Evolutionary conservation across 495 filamentous ascomycete species (phyloP).

Genomic region (Hypoxylon cercidicola): DNA sequence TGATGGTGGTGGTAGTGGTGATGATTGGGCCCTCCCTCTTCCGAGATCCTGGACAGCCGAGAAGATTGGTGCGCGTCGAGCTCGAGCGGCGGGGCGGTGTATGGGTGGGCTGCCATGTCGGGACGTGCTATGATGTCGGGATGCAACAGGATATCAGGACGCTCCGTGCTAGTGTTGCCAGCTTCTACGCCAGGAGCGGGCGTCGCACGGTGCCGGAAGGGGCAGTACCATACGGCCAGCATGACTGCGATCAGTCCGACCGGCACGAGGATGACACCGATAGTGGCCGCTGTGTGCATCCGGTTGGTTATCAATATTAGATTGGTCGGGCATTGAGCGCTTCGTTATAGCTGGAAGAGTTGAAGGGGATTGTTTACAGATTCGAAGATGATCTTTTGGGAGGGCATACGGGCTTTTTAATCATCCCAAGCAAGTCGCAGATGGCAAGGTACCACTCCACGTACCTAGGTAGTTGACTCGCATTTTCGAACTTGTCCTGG

Average conservation of each 20-base stretch:
- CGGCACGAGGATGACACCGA: conserved; percentile 34
- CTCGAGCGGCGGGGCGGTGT: conserved; percentile 19
- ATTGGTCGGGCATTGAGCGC: conserved; percentile 17
- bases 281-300: conserved; percentile 30
- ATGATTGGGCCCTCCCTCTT: conserved; percentile 21
- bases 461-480: neutral
- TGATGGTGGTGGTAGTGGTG: conserved; percentile 1
- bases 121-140: conserved; percentile 6
- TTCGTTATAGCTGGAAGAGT: neutral
- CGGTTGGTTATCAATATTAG: conserved; percentile 5
- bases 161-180: conserved; percentile 1
- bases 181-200: conserved; percentile 8
- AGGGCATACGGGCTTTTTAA: neutral
- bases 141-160: neutral
- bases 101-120: conserved; percentile 5
- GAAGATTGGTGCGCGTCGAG: conserved; percentile 25
- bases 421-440: neutral
- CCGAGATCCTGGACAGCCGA: conserved; percentile 31
- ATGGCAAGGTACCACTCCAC: neutral
- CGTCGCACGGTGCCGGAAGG: conserved; percentile 18
- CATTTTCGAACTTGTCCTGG: conserved; percentile 22
- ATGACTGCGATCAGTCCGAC: conserved; percentile 32
- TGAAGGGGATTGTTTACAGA: neutral
- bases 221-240: conserved; percentile 36
- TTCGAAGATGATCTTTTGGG: neutral